These are phyloP conservation scores for Acanthamoeba royreba DNA, from an alignment of 208 protist species.

Conservation along the genomic window DNA sequence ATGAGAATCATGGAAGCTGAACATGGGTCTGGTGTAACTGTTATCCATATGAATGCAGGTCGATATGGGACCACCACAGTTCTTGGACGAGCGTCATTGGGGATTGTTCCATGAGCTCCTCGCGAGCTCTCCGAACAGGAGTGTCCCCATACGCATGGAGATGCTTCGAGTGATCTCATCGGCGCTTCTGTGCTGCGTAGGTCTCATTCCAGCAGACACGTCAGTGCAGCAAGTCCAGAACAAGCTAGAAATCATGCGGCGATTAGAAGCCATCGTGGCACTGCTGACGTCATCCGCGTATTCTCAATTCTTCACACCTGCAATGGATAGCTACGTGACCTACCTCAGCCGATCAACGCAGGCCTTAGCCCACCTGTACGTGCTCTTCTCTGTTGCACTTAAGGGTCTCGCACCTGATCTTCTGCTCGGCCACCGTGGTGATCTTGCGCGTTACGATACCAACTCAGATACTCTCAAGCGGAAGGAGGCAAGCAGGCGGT, in stretches of 20 bases:
- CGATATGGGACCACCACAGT: neutral
- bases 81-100: neutral
- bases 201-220: neutral
- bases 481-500: neutral
- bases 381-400: neutral
- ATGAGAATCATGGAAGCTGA: too few relatives aligned
- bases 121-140: neutral
- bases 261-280: neutral
- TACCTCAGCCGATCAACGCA: neutral
- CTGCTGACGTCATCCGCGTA: neutral
- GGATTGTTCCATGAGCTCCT: neutral
- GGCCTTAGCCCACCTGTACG: neutral
- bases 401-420: neutral
- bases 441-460: neutral
- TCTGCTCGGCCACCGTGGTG: neutral
- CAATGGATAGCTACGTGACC: neutral
- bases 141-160: neutral
- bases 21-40: too few relatives aligned
- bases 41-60: too few relatives aligned
- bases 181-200: neutral
- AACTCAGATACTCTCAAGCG: neutral
- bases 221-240: neutral
- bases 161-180: neutral
- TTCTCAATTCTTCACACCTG: neutral
- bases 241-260: neutral